A percentile compares a stretch with the other conserved stretches of the same genome.
Evolutionary conservation across 495 filamentous ascomycete genomes (phyloP).

Genomic region (Aspergillus asperescens): DNA sequence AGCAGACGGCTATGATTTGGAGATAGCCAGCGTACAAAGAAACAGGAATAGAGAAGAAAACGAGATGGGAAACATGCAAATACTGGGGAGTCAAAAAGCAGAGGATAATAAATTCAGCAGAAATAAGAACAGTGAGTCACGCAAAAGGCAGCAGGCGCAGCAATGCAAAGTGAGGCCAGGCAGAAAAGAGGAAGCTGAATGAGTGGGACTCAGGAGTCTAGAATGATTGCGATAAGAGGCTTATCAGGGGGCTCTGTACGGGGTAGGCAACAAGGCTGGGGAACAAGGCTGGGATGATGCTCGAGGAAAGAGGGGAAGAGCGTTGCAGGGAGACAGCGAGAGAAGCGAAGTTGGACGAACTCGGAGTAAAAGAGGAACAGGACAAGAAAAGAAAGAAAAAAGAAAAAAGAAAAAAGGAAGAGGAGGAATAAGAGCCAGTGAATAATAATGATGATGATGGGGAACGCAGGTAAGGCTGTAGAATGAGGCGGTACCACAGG

Average conservation of each 20-base stretch:
- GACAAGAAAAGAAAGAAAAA: conserved; percentile 7
- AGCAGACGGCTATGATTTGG: not conserved
- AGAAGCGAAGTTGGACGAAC: conserved; percentile 7
- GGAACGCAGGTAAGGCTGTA: conserved; percentile 5
- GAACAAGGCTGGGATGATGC: not conserved
- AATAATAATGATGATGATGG: not conserved
- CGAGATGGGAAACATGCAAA: not conserved
- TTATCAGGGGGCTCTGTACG: conserved; percentile 21
- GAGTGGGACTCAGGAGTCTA: conserved; percentile 17
- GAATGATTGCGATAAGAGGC: conserved; percentile 25
- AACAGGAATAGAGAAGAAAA: not conserved
- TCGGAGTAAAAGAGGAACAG: conserved; percentile 3
- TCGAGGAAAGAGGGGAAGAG: conserved; percentile 5
- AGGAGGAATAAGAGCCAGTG: conserved; percentile 1
- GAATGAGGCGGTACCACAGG: conserved; percentile 25
- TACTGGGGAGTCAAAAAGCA: not conserved
- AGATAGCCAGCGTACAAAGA: not conserved
- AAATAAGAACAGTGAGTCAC: not conserved
- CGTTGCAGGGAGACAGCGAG: conserved; percentile 5
- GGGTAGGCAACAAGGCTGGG: conserved; percentile 4
- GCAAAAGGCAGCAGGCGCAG: conserved; percentile 5
- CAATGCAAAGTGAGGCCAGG: conserved; percentile 6
- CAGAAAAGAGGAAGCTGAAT: conserved; percentile 3
- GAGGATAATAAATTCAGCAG: not conserved
- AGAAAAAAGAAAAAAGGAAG: conserved; percentile 6